Evolutionary conservation across 495 filamentous ascomycete species (phyloP), one percentile per base, ranked within the genome.

Genomic region (Daldinia vernicosa): DNA sequence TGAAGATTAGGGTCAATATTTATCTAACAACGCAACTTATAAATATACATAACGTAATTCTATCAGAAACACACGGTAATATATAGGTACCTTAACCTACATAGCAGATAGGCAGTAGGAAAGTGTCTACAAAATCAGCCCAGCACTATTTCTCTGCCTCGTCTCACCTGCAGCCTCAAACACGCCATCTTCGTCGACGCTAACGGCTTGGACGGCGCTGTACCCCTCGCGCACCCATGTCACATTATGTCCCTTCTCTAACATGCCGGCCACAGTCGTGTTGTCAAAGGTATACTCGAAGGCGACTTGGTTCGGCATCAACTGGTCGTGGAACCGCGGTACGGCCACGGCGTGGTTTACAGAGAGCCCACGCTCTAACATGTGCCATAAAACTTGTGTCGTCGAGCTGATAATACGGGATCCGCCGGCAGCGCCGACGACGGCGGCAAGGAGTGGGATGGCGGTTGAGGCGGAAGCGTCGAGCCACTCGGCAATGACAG

Each of bases 401-500:
- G 89, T 93, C 0, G 90, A 81, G 0, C 92, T 95, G 75, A 93
- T 93, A 76, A 95, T 96, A 1, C 91, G 84, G 24, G 87, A 90
- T 7, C 93, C 93, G 17, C 93, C 93, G 0, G 92, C 92, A 0
- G 91, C 88, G 6, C 91, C 93, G 15, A 89, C 85, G 7, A 92
- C 65, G 76, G 9, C 83, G 78, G 30, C 86, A 81, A 73, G 66
- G 0, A 72, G 35, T 8, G 47, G 51, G 3, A 26, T 14, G 17
- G 59, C 47, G 55, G 54, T 30, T 85, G 17, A 27, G 22, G 63
- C 6, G 43, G n/a, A 6, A n/a, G 62, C 5, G 37, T 43, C 45
- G n/a, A 87, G 81, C 40, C 85, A 80, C 62, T 89, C 88, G 37
- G 89, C 87, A 22, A 95, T 93, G 30, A 88, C 82, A 8, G 92